Evolutionary conservation across 495 filamentous ascomycete genomes (phyloP).

Genomic region (Daldinia vernicosa): DNA sequence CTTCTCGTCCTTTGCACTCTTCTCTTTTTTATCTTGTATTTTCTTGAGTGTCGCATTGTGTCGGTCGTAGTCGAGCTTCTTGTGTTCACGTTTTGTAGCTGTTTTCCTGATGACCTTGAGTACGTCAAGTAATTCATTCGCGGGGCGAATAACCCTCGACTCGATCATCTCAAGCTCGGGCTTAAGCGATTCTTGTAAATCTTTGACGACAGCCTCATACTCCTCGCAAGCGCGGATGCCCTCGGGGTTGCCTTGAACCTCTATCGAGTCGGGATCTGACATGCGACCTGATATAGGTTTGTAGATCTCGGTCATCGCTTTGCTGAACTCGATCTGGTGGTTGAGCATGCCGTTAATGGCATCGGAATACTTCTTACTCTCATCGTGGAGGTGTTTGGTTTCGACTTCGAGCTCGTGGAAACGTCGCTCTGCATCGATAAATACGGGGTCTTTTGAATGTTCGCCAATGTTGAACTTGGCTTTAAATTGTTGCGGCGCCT

Average conservation of each 20-base stretch:
- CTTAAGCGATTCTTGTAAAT: slow-evolving; percentile 84
- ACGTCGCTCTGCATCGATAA: slow-evolving; percentile 90
- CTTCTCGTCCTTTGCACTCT: slow-evolving; percentile 95
- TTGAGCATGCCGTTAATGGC: slow-evolving; percentile 98
- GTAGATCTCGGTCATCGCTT: slow-evolving; percentile 94
- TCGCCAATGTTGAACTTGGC: slow-evolving; percentile 94
- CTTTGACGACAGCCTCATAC: slow-evolving; percentile 90
- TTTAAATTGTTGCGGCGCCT: slow-evolving; percentile 93
- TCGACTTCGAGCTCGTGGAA: slow-evolving; percentile 95
- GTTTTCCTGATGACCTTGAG: slow-evolving; percentile 95
- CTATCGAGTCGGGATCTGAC: slow-evolving; percentile 87
- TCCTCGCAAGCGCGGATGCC: slow-evolving; percentile 96
- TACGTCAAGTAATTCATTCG: slow-evolving; percentile 91
- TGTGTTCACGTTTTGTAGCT: slow-evolving; percentile 90
- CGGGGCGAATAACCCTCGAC: slow-evolving; percentile 87
- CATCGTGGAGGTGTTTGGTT: slow-evolving; percentile 95
- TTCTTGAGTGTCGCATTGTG: slow-evolving; percentile 86
- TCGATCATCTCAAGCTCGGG: slow-evolving; percentile 99
- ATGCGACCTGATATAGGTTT: slow-evolving; percentile 96
- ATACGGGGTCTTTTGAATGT: slow-evolving; percentile 91
- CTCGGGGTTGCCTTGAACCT: slow-evolving; percentile 86
- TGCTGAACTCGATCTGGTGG: slow-evolving; percentile 98
- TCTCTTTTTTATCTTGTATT: slow-evolving; percentile 96
- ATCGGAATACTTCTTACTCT: slow-evolving; percentile 93
- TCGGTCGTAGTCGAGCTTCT: slow-evolving; percentile 95